Percentiles rank a stretch among this genome's conserved stretches.
These are phyloP conservation scores for Talaromyces sp. DNA, from an alignment of 2,329 filamentous ascomycete species.

Conservation along the genomic window DNA sequence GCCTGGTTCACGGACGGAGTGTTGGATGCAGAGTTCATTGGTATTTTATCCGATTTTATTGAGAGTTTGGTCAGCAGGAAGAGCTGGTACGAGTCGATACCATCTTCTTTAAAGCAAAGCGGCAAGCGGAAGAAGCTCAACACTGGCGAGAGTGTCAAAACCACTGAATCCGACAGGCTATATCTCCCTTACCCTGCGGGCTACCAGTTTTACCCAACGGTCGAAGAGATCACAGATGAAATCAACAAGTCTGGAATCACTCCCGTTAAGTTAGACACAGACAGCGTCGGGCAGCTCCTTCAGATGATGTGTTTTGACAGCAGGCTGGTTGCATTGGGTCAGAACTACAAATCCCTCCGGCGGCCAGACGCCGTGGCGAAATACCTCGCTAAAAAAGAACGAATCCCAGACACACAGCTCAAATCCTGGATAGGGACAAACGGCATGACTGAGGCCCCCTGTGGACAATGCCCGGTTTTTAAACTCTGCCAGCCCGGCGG, in stretches of 20 bases:
- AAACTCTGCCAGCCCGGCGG: slow-evolving; percentile 87
- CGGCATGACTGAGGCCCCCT: slow-evolving; percentile 82
- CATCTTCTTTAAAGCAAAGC: slow-evolving; percentile 20
- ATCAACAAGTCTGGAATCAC: slow-evolving; percentile 67
- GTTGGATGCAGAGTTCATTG: slow-evolving; percentile 83
- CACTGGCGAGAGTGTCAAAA: slow-evolving; percentile 17
- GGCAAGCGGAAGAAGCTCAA: slow-evolving; percentile 13
- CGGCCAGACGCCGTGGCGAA: slow-evolving; percentile 29
- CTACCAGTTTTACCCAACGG: slow-evolving; percentile 75
- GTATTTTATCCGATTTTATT: slow-evolving; percentile 67
- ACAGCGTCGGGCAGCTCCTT: slow-evolving; percentile 78
- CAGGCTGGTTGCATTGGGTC: slow-evolving; percentile 62
- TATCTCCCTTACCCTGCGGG: slow-evolving; percentile 56
- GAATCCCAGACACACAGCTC: slow-evolving; percentile 3
- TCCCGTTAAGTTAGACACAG: slow-evolving; percentile 63
- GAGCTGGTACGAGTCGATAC: slow-evolving; percentile 61
- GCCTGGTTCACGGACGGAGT: slow-evolving; percentile 92
- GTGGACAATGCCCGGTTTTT: slow-evolving; percentile 88
- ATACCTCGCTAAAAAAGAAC: slow-evolving; percentile 14
- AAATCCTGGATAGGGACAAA: slow-evolving; percentile 53
- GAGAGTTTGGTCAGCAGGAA: slow-evolving; percentile 67
- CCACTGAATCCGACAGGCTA: slow-evolving; percentile 20
- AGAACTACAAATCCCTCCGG: slow-evolving; percentile 47
- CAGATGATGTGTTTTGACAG: slow-evolving; percentile 88
- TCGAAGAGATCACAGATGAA: slow-evolving; percentile 69